Evolutionary conservation across 1,139 yeast species (phyloP).

Genomic region (Kluyveromyces sp.): DNA sequence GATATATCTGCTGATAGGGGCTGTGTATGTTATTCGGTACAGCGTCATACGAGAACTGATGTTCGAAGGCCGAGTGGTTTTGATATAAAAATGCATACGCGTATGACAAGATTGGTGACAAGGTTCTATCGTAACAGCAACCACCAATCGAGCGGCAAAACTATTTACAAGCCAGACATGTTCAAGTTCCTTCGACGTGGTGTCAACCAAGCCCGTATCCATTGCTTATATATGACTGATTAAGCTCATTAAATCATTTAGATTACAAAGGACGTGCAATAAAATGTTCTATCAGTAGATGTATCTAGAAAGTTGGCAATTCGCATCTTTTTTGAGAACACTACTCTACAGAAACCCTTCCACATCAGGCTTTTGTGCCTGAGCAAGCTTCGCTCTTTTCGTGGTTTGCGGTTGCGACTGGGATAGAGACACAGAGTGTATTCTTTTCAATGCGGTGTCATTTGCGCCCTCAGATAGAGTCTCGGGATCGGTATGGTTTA

Average conservation of each 20-base stretch:
- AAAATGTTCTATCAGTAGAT: background rate
- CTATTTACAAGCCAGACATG: too few relatives aligned
- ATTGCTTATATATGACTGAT: too few relatives aligned
- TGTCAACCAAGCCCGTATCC: too few relatives aligned
- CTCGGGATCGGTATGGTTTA: background rate
- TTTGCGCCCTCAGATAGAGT: background rate
- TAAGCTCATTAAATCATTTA: too few relatives aligned
- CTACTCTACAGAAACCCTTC: constrained; percentile 5
- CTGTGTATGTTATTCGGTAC: constrained; percentile 73
- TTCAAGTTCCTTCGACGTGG: too few relatives aligned
- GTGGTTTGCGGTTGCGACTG: constrained; percentile 26
- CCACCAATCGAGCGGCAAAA: too few relatives aligned
- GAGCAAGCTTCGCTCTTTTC: constrained; percentile 30
- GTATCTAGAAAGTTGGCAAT: background rate
- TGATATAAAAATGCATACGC: constrained; percentile 19
- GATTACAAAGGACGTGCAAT: too few relatives aligned
- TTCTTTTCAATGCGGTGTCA: constrained; percentile 14
- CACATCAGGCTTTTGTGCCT: constrained; percentile 13
- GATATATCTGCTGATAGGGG: constrained; percentile 55
- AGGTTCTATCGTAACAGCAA: too few relatives aligned
- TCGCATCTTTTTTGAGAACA: background rate
- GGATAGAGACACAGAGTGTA: constrained; percentile 24
- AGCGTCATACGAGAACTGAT: constrained; percentile 33
- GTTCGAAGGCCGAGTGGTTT: constrained; percentile 22
- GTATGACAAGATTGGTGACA: too few relatives aligned